A percentile compares a stretch with the other conserved stretches of the same genome.
Evolutionary conservation across 768 basidiomycete species (phyloP).

Genomic region (Coprinopsis strossmayeri): DNA sequence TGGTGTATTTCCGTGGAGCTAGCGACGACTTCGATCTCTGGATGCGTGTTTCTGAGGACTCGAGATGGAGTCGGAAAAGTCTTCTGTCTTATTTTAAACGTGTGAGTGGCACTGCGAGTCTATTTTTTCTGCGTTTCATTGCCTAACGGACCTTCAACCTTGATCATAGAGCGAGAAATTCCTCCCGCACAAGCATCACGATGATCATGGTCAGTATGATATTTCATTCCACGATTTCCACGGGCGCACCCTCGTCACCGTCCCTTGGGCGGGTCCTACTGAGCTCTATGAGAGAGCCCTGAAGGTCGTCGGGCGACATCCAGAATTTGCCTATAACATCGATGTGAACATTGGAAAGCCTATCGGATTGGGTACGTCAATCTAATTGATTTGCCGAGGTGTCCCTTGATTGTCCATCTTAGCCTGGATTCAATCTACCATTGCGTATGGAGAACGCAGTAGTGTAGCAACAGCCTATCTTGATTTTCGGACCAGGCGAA

Average conservation of each 20-base stretch:
- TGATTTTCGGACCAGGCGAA: slow-evolving; percentile 15
- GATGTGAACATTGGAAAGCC: slow-evolving; percentile 38
- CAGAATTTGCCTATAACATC: slow-evolving; percentile 33
- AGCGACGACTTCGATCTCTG: slow-evolving; percentile 17
- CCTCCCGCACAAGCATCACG: slow-evolving; percentile 23
- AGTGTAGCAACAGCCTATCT: slow-evolving; percentile 27
- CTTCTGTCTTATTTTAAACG: slow-evolving; percentile 18
- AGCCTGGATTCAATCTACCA: slow-evolving; percentile 24
- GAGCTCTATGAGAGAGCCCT: slow-evolving; percentile 25
- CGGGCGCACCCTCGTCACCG: slow-evolving; percentile 20
- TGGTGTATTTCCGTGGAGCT: slow-evolving; percentile 21
- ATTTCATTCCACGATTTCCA: slow-evolving; percentile 22
- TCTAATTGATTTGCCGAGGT: background rate
- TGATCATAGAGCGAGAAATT: slow-evolving; percentile 18
- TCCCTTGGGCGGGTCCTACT: slow-evolving; percentile 21
- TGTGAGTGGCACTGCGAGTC: slow-evolving; percentile 9
- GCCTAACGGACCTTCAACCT: no score
- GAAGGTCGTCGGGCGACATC: slow-evolving; percentile 25
- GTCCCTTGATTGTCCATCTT: slow-evolving; percentile 10
- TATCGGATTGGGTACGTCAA: slow-evolving; percentile 27
- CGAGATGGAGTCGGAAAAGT: slow-evolving; percentile 22
- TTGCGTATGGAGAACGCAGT: slow-evolving; percentile 21
- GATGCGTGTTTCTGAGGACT: slow-evolving; percentile 15
- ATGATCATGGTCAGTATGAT: slow-evolving; percentile 25
- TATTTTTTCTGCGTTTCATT: background rate